phyloP scores from a whole-genome alignment of 2,329 filamentous ascomycete genomes.

The Cytospora piceae region DNA sequence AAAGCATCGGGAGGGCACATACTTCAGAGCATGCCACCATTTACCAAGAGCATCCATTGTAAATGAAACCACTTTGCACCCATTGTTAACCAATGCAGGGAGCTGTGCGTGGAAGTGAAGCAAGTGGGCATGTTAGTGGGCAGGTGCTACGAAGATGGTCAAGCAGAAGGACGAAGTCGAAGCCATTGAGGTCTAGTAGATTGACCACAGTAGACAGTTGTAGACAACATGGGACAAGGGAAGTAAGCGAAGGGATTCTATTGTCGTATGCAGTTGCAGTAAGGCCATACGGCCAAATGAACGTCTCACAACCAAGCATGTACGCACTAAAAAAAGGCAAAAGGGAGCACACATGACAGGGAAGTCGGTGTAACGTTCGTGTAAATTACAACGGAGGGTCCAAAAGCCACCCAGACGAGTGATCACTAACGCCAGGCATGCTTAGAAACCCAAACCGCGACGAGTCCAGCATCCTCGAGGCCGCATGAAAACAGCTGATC shows the following conservation, averaged over 20 bases:
- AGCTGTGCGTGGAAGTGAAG: no score
- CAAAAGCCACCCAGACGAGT: constrained; percentile 32
- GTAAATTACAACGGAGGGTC: constrained; percentile 32
- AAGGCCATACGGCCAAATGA: constrained; percentile 7
- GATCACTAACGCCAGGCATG: constrained; percentile 32
- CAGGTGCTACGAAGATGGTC: no score
- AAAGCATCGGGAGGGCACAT: no score
- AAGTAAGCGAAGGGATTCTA: constrained; percentile 3
- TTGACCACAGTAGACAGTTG: neutral
- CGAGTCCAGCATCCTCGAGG: constrained; percentile 12
- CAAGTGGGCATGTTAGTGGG: no score
- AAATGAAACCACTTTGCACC: no score
- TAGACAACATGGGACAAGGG: neutral
- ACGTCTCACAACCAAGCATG: neutral
- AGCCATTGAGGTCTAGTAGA: neutral
- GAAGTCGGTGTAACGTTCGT: constrained; percentile 26
- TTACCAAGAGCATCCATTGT: no score
- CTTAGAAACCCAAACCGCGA: constrained; percentile 30
- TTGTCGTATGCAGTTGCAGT: constrained; percentile 20
- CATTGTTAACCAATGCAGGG: no score
- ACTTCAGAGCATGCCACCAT: no score
- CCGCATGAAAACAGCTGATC: constrained; percentile 14
- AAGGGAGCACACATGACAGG: constrained; percentile 5
- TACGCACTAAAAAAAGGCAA: constrained; percentile 5
- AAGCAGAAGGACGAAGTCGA: neutral